Percentiles rank a stretch among this genome's conserved stretches.
phyloP scores from a whole-genome alignment of 2,329 filamentous ascomycete genomes.

The Clonostachys solani region DNA sequence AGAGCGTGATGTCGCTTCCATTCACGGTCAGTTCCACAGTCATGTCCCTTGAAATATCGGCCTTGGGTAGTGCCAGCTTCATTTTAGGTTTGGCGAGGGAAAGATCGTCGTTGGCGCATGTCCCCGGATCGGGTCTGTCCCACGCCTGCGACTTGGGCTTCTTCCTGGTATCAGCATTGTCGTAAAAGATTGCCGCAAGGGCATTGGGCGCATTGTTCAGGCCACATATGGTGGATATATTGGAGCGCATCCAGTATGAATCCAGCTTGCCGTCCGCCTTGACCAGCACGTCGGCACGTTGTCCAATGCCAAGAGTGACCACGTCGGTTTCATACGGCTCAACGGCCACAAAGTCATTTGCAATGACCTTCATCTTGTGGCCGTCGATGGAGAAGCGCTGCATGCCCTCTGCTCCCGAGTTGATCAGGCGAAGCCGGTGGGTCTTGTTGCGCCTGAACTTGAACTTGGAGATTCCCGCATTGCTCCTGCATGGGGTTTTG shows the following conservation, averaged over 20 bases:
- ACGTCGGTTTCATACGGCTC: conserved; percentile 58
- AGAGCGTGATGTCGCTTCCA: conserved; percentile 44
- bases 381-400: conserved; percentile 54
- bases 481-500: conserved; percentile 34
- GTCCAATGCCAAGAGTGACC: conserved; percentile 56
- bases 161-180: conserved; percentile 43
- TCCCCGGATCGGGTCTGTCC: conserved; percentile 43
- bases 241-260: conserved; percentile 58
- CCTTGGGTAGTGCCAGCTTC: conserved; percentile 34
- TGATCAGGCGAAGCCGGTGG: conserved; percentile 57
- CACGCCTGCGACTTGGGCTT: conserved; percentile 45
- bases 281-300: conserved; percentile 43
- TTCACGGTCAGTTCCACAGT: conserved; percentile 44
- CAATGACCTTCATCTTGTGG: conserved; percentile 60
- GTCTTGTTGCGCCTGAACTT: conserved; percentile 45
- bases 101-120: conserved; percentile 56
- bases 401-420: conserved; percentile 44
- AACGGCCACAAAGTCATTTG: conserved; percentile 59
- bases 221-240: conserved; percentile 42
- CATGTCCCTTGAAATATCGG: conserved; percentile 38
- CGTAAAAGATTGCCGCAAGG: conserved; percentile 62
- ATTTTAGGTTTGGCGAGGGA: conserved; percentile 45
- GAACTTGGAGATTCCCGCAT: conserved; percentile 48
- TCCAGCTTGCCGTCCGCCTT: conserved; percentile 37
- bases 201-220: conserved; percentile 43